Evolutionary conservation across 2,329 filamentous ascomycete genomes (phyloP).

Genomic region (Microdochium paspali): DNA sequence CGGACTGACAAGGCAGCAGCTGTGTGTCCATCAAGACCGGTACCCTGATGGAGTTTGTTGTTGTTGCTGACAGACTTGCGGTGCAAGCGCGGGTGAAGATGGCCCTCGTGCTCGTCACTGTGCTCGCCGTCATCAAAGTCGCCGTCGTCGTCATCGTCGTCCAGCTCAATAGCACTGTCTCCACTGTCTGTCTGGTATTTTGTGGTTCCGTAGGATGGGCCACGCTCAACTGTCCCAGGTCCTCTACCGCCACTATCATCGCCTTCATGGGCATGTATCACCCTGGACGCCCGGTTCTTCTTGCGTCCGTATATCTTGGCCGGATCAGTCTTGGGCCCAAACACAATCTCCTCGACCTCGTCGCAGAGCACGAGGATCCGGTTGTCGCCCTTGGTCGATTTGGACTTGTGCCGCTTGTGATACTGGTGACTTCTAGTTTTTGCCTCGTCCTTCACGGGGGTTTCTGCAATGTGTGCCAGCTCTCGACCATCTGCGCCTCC

Average conservation of each 20-base stretch:
- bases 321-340: slow-evolving; percentile 33
- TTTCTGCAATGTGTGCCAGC: too few relatives aligned
- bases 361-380: slow-evolving; percentile 38
- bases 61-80: neutral
- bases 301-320: slow-evolving; percentile 32
- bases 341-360: slow-evolving; percentile 39
- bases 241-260: slow-evolving; percentile 3
- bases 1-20: slow-evolving; percentile 23
- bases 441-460: neutral
- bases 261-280: slow-evolving; percentile 3
- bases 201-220: neutral
- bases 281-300: slow-evolving; percentile 32
- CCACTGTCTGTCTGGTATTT: slow-evolving; percentile 3
- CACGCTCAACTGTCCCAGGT: neutral
- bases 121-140: slow-evolving; percentile 4
- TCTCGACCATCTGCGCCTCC: too few relatives aligned
- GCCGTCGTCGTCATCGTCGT: slow-evolving; percentile 5
- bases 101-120: slow-evolving; percentile 1
- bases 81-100: neutral
- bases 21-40: slow-evolving; percentile 7
- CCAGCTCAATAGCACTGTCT: neutral
- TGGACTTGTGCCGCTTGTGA: slow-evolving; percentile 17
- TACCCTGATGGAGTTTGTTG: neutral
- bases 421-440: neutral
- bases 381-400: slow-evolving; percentile 36